These are phyloP conservation scores for Infundibulicybe gibba DNA, from an alignment of 768 basidiomycete species.

Conservation along the genomic window DNA sequence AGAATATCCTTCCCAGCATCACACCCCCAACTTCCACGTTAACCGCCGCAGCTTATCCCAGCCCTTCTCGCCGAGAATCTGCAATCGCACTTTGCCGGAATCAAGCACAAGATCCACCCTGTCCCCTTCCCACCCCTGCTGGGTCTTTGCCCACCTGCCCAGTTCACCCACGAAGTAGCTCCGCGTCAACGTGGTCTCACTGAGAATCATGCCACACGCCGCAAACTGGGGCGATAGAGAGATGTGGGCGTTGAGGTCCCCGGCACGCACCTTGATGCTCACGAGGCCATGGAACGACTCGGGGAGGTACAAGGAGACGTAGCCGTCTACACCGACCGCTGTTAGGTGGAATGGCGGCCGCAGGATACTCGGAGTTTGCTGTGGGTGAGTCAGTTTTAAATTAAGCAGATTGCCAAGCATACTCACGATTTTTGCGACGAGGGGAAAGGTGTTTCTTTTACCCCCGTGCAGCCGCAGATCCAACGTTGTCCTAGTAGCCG, in stretches of 20 bases:
- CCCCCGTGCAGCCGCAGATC: constrained; percentile 26
- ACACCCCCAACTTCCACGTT: constrained; percentile 11
- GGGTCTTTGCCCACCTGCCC: constrained; percentile 10
- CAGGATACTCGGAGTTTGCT: constrained; percentile 30
- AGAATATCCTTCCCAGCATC: constrained; percentile 5
- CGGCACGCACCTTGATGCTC: constrained; percentile 29
- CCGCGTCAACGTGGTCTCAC: constrained; percentile 25
- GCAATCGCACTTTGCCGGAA: constrained; percentile 19
- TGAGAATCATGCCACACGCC: constrained; percentile 25
- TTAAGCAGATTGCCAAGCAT: background rate
- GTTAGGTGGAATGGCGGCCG: constrained; percentile 31
- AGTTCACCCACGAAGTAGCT: constrained; percentile 32
- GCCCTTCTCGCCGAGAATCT: constrained; percentile 16
- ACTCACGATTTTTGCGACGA: constrained; percentile 36
- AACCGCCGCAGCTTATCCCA: constrained; percentile 16
- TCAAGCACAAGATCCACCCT: constrained; percentile 16
- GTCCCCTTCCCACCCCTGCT: constrained; percentile 21
- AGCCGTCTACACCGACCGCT: constrained; percentile 24
- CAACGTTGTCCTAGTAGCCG: constrained; percentile 21
- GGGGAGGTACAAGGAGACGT: constrained; percentile 34
- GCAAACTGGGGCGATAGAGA: constrained; percentile 24
- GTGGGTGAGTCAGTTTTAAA: background rate
- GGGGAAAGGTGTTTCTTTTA: constrained; percentile 20
- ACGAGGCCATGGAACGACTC: constrained; percentile 38
- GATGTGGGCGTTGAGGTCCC: constrained; percentile 32